Percentiles rank a stretch among this genome's conserved stretches.
Conservation (phyloP, 177 flowering plant genomes). For the Tripterygium wilfordii region DNA sequence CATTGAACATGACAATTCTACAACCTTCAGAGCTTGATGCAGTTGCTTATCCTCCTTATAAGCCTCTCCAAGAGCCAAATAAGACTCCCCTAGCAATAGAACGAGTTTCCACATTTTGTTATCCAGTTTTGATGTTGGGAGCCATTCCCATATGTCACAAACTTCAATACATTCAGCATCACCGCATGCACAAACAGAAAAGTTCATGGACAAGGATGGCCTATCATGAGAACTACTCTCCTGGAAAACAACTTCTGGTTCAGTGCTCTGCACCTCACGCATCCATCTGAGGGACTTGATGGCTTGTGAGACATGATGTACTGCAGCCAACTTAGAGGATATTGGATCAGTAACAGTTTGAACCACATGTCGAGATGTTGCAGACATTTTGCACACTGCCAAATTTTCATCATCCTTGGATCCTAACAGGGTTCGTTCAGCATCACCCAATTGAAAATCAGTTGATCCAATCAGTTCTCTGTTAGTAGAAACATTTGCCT, state of each 20-base stretch:
- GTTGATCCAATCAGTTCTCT: conserved; percentile 15
- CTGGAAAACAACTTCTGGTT: conserved; percentile 34
- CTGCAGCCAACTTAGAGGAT: conserved; percentile 80
- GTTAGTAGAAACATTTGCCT: conserved; percentile 20
- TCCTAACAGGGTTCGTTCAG: conserved; percentile 4
- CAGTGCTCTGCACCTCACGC: conserved; percentile 60
- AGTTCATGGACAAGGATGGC: conserved; percentile 23
- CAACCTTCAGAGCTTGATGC: conserved; percentile 75
- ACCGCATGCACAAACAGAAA: conserved; percentile 83
- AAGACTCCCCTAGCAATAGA: conserved; percentile 94
- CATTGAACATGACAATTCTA: conserved; percentile 76
- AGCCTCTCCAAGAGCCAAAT: conserved; percentile 91
- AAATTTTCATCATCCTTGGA: conserved; percentile 25
- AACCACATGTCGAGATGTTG: conserved; percentile 27
- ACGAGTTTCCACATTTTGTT: conserved; percentile 91
- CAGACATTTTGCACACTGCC: conserved; percentile 30
- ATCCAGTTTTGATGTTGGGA: conserved; percentile 81
- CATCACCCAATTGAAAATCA: conserved; percentile 13
- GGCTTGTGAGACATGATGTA: conserved; percentile 97
- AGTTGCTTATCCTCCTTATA: conserved; percentile 76
- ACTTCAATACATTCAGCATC: conserved; percentile 96
- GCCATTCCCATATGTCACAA: conserved; percentile 93
- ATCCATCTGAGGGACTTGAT: conserved; percentile 91
- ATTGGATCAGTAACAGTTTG: conserved; percentile 69
- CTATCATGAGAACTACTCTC: conserved; percentile 25